phyloP scores from a whole-genome alignment of 2,329 filamentous ascomycete species.

The Cryphonectria naterciae region DNA sequence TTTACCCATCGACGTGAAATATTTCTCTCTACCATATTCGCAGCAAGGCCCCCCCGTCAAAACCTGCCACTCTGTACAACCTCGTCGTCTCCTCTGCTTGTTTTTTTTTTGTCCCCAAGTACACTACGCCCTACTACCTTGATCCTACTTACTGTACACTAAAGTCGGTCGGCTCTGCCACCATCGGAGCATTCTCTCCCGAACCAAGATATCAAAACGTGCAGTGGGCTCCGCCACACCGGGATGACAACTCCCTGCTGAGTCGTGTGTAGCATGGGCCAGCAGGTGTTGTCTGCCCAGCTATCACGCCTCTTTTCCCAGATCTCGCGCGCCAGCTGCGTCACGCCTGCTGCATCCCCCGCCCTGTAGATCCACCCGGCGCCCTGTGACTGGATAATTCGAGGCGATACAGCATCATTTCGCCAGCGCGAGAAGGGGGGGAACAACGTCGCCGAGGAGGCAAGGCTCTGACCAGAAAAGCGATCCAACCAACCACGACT shows the following conservation, averaged over 20 bases:
- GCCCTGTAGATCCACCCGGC: conserved; percentile 10
- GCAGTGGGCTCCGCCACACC: neutral
- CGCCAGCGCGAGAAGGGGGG: neutral
- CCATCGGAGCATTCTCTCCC: conserved; percentile 5
- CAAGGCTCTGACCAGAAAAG: conserved; percentile 3
- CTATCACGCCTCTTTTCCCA: neutral
- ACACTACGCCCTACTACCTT: neutral
- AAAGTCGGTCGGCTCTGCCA: neutral
- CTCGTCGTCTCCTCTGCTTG: neutral
- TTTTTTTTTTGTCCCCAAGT: too few relatives aligned
- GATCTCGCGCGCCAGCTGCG: conserved; percentile 21
- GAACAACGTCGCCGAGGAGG: neutral
- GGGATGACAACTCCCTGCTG: neutral
- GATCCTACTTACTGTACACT: neutral
- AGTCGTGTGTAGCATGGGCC: neutral
- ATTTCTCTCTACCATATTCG: neutral
- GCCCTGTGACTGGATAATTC: conserved; percentile 7
- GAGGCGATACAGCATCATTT: conserved; percentile 3
- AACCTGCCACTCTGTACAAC: neutral
- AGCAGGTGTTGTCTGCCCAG: neutral
- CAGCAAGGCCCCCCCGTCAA: neutral
- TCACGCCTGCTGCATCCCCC: conserved; percentile 21
- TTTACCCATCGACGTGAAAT: neutral
- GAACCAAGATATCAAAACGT: conserved; percentile 8
- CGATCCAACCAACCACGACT: neutral